Evolutionary conservation across 2,329 filamentous ascomycete genomes (phyloP), one percentile per base, ranked within the genome.

Genomic region (Delphinella strobiligena): DNA sequence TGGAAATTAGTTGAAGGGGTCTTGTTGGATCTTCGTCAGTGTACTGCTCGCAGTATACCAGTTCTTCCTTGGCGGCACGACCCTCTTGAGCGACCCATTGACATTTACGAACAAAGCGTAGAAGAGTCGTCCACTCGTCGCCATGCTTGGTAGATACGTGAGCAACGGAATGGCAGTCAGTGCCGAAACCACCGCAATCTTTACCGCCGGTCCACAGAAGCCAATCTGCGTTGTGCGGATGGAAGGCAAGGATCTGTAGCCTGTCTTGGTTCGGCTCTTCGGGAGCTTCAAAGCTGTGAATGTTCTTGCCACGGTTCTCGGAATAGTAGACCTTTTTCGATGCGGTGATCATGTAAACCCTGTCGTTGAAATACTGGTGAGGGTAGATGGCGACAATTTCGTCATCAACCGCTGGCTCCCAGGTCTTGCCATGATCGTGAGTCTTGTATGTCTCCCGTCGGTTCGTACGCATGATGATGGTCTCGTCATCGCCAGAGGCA

Each of bases 341-440:
- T 0, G 67, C 60, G 0, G 88, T 93, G 19, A 93, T 69, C 62
- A 98, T 87, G 60, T 84, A 98, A 19, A 91, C 82, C 31, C 79
- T 73, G 54, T 95, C 86, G 51, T 83, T 86, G 60, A 85, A 80
- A 61, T 87, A 82, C 35, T 69, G 69, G 55, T 98, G 86, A 17
- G 82, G 82, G 41, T 81, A 72, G 48, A 98, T 84, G 15, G 64
- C 68, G 33, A 71, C 64, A 41, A 96, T 75, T 2, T 76, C 67
- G 48, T 88, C 76, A 22, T 76, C 75, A 42, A 82, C 69, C 11
- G 65, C 60, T 31, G 57, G 66, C 17, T 77, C 66, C 89, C 91
- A 98, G 2, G 64, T 78, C 63, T 93, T 93, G 53, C 91, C 91
- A 53, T 95, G 89, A 55, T 98, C 78, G 39, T 78, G 74, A 0